A percentile compares a stretch with the other conserved stretches of the same genome.
Conservation (phyloP, 768 basidiomycete species). For the Coprinopsis strossmayeri region DNA sequence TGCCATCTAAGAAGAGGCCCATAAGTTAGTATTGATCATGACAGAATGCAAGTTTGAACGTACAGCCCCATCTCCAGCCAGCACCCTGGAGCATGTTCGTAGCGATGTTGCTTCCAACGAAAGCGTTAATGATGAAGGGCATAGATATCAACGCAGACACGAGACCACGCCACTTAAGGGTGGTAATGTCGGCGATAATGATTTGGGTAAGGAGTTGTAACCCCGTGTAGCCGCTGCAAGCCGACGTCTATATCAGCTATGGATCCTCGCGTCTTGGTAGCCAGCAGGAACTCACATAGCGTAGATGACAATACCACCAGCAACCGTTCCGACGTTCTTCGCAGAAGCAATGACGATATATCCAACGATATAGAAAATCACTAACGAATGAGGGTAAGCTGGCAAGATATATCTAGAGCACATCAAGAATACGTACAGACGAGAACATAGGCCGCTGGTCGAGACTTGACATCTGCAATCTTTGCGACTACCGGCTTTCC, state of each 20-base stretch:
- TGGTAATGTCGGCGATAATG: conserved; percentile 57
- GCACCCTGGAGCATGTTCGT: conserved; percentile 30
- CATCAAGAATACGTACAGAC: conserved; percentile 36
- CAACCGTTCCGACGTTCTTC: conserved; percentile 35
- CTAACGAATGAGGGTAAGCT: conserved; percentile 17
- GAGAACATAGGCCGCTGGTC: conserved; percentile 54
- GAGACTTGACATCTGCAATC: conserved; percentile 62
- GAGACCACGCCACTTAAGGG: conserved; percentile 49
- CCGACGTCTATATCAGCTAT: background rate
- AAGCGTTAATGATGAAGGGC: conserved; percentile 49
- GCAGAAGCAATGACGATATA: conserved; percentile 51
- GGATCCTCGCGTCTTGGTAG: conserved; percentile 12
- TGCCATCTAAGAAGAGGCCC: conserved; percentile 31
- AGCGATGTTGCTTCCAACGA: conserved; percentile 60
- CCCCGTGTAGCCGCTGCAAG: conserved; percentile 55
- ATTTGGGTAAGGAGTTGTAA: conserved; percentile 60
- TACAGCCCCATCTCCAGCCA: conserved; percentile 68
- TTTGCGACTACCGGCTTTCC: conserved; percentile 72
- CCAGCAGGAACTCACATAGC: conserved; percentile 33
- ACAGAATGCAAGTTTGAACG: conserved; percentile 2
- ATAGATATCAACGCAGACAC: conserved; percentile 30
- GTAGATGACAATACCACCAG: conserved; percentile 52
- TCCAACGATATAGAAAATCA: conserved; percentile 54
- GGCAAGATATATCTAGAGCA: background rate
- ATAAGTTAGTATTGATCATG: background rate